Evolutionary conservation across 1,139 yeast genomes (phyloP), one percentile per base, ranked within the genome.

Genomic region (Zygosaccharomyces sapae): DNA sequence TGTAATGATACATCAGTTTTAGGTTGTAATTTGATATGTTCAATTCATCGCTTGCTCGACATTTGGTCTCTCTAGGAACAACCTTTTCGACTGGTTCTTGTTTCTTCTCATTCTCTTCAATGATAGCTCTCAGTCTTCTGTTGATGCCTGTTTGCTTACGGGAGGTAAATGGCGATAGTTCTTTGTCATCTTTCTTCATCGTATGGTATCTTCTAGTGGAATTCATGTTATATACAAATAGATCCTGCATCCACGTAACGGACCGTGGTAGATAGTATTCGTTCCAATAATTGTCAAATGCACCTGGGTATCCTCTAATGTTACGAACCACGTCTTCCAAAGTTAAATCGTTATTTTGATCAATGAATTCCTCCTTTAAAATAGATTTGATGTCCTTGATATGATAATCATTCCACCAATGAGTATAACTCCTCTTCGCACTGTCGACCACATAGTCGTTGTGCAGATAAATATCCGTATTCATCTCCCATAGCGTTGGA

Each of bases 401-500:
- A 59, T 77, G 76, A 8, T 68, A 67, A 12, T 81, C 80, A 41
- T 85, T 85, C 76, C 77, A 90, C 98, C 98, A 90, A 52, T 78
- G 81, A 2, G 80, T 77, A 63, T 90, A 90, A 63, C 96, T 86
- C 38, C 79, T 72, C 52, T 66, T 67, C 10, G 63, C 63, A n/a
- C 70, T 55, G 18, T 59, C 55, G 3, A 47, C 50, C 4, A 56
- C 67, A 46, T 75, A 71, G 45, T 75, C 77, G 61, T 90, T 89
- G 62, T 92, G 97, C 25, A 92, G 70, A 58, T 86, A 87, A 61
- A 83, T 86, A 65, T 92, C 98, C 12, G 92, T 89, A 53, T 87
- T 81, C 62, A 90, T 71, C 56, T 94, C 97, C 98, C 98, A 92
- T 9, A 92, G 66, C 69, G 83, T 84, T 0, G 96, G 94, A 52